These are phyloP conservation scores for Cercospora zeina DNA, from an alignment of 2,329 filamentous ascomycete species.

Conservation along the genomic window DNA sequence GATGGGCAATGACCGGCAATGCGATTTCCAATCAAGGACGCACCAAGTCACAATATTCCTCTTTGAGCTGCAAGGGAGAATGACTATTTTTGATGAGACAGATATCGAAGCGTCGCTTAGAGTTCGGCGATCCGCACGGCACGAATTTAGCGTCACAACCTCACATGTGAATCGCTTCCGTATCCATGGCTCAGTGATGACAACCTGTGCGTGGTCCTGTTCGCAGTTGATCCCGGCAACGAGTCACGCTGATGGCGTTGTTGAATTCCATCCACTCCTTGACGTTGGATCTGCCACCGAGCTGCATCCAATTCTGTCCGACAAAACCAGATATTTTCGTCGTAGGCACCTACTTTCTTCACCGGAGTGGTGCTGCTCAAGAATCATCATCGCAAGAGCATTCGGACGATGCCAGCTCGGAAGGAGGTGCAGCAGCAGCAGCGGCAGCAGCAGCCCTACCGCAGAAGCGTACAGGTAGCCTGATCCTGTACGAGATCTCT, in stretches of 20 bases:
- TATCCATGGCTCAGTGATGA: neutral
- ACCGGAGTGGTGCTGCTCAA: slow-evolving; percentile 45
- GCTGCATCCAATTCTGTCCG: slow-evolving; percentile 74
- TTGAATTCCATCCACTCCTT: slow-evolving; percentile 52
- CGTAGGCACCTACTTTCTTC: slow-evolving; percentile 80
- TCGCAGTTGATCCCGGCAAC: neutral
- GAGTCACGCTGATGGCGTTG: slow-evolving; percentile 27
- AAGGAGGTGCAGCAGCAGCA: slow-evolving; percentile 9
- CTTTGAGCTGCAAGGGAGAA: neutral
- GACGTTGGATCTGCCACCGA: slow-evolving; percentile 67
- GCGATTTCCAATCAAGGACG: slow-evolving; percentile 8
- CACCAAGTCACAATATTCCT: neutral
- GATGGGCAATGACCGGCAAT: slow-evolving; percentile 10
- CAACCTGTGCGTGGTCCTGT: neutral
- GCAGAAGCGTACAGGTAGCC: slow-evolving; percentile 64
- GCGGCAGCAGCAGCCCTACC: neutral
- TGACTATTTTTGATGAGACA: neutral
- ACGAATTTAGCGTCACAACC: slow-evolving; percentile 8
- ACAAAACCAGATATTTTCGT: slow-evolving; percentile 65
- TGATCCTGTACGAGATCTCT: slow-evolving; percentile 64
- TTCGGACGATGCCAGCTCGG: slow-evolving; percentile 4
- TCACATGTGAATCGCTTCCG: slow-evolving; percentile 13
- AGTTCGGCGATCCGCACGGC: slow-evolving; percentile 16
- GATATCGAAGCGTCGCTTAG: slow-evolving; percentile 5
- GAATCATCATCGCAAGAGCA: neutral